These are phyloP conservation scores for Allomyces macrogynus DNA, from an alignment of 192 early-diverging fungal species.

Conservation along the genomic window DNA sequence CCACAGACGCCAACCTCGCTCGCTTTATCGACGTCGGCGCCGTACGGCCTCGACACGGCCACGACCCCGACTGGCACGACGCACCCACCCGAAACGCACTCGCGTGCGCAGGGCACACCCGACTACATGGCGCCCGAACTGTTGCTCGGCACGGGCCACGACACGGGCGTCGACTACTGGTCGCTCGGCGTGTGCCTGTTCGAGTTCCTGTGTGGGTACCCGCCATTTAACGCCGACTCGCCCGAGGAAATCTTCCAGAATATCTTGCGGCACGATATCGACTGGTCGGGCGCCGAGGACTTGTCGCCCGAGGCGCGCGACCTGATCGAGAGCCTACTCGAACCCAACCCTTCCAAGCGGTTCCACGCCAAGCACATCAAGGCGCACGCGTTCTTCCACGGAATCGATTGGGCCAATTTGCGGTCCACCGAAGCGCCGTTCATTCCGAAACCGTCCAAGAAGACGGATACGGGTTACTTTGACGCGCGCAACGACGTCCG, in stretches of 20 bases:
- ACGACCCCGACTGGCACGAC: no score
- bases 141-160: constrained; percentile 65
- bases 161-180: constrained; percentile 88
- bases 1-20: neutral
- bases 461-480: constrained; percentile 83
- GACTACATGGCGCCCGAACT: constrained; percentile 91
- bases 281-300: constrained; percentile 17
- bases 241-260: constrained; percentile 74
- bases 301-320: constrained; percentile 43
- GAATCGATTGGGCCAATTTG: constrained; percentile 56
- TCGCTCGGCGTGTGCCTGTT: constrained; percentile 75
- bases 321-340: constrained; percentile 51
- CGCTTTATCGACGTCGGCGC: no score
- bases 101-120: constrained; percentile 44
- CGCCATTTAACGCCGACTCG: constrained; percentile 73
- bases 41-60: no score
- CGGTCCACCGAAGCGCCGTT: constrained; percentile 63
- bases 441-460: constrained; percentile 56
- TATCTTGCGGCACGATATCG: constrained; percentile 51
- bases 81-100: no score
- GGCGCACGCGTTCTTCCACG: constrained; percentile 47
- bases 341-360: constrained; percentile 46
- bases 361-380: constrained; percentile 44
- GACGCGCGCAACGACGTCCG: constrained; percentile 17
- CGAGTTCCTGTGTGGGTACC: constrained; percentile 73